Evolutionary conservation across 306 rosid genomes (phyloP).

Genomic region (Lathyrus oleraceus): DNA sequence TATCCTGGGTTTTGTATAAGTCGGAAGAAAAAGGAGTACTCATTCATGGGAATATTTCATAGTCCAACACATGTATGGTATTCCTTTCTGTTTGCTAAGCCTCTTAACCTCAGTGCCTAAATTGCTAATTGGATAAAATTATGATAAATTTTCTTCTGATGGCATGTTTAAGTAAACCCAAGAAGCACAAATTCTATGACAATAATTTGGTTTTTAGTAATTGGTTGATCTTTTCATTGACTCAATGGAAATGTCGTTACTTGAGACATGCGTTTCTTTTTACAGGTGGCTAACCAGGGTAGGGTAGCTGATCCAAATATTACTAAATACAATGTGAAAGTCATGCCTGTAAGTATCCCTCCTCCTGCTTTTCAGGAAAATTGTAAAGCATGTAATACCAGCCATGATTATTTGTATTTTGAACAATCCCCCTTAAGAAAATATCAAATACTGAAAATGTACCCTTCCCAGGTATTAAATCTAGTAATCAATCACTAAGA

Average conservation of each 20-base stretch:
- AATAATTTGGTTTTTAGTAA: neutral
- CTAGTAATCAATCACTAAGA: neutral
- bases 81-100: conserved; percentile 17
- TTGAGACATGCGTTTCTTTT: conserved; percentile 28
- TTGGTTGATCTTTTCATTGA: conserved; percentile 16
- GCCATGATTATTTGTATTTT: neutral
- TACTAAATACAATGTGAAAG: conserved; percentile 82
- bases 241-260: conserved; percentile 19
- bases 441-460: neutral
- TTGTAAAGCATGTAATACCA: neutral
- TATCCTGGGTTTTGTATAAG: conserved; percentile 92
- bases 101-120: conserved; percentile 16
- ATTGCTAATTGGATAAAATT: conserved; percentile 9
- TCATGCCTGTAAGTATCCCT: conserved; percentile 74
- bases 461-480: conserved; percentile 10
- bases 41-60: conserved; percentile 80
- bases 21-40: conserved; percentile 87
- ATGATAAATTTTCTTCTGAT: conserved; percentile 13
- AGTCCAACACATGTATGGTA: conserved; percentile 73
- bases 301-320: conserved; percentile 69
- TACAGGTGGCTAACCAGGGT: conserved; percentile 68
- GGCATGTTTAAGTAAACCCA: conserved; percentile 14
- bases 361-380: neutral
- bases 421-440: neutral
- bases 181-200: neutral